phyloP scores from a whole-genome alignment of 176 grass and related monocot genomes.

The Rhynchospora pubera region DNA sequence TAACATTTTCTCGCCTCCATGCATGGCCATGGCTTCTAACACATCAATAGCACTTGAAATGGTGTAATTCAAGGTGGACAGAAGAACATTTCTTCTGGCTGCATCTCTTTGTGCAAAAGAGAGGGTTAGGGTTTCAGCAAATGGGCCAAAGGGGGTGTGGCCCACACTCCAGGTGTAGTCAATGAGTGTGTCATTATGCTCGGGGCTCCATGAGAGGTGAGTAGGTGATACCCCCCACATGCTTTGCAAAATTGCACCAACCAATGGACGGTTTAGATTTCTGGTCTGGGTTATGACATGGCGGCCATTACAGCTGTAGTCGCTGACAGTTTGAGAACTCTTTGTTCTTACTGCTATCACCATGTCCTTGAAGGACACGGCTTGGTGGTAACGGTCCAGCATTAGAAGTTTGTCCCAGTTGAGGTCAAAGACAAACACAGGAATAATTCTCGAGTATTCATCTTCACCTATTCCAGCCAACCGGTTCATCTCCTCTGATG shows the following conservation, averaged over 20 bases:
- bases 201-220: constrained; percentile 65
- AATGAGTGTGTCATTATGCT: constrained; percentile 54
- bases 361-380: constrained; percentile 79
- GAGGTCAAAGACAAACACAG: constrained; percentile 89
- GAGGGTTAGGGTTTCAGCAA: constrained; percentile 69
- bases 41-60: constrained; percentile 56
- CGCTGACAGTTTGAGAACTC: constrained; percentile 79
- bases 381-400: constrained; percentile 80
- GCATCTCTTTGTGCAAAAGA: constrained; percentile 98
- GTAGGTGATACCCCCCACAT: constrained; percentile 91
- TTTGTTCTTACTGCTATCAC: constrained; percentile 83
- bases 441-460: constrained; percentile 55
- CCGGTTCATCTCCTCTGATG: constrained; percentile 52
- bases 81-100: constrained; percentile 77
- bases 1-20: constrained; percentile 82
- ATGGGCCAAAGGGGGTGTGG: constrained; percentile 88
- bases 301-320: constrained; percentile 91
- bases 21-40: constrained; percentile 61
- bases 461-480: constrained; percentile 41
- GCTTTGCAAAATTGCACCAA: constrained; percentile 76
- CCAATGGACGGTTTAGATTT: constrained; percentile 69
- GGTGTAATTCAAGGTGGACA: constrained; percentile 77
- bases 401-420: constrained; percentile 71
- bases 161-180: constrained; percentile 94
- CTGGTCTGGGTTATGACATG: constrained; percentile 70